These are phyloP conservation scores for Plantago major DNA, from an alignment of 257 asterid species.

Conservation along the genomic window DNA sequence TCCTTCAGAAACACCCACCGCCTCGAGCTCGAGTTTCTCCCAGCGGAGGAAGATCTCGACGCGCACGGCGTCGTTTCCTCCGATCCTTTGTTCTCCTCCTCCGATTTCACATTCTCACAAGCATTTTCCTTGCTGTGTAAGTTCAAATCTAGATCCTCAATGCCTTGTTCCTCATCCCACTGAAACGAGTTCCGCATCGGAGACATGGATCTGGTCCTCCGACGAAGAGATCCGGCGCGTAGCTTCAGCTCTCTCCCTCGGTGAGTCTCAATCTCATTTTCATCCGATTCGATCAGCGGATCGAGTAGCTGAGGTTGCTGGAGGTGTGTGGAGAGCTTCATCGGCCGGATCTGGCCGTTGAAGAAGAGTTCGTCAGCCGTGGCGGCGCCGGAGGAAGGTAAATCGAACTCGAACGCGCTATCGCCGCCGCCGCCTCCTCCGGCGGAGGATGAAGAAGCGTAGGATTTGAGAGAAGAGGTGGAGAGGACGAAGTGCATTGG, in stretches of 20 bases:
- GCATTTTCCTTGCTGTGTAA: no score
- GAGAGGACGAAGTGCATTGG: conserved; percentile 76
- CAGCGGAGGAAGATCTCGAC: conserved; percentile 77
- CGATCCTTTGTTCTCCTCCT: conserved; percentile 4
- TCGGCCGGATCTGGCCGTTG: conserved; percentile 75
- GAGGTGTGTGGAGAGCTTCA: background rate
- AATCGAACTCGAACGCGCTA: conserved; percentile 17
- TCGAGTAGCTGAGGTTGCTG: background rate
- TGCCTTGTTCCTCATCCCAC: no score
- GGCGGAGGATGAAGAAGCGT: conserved; percentile 25
- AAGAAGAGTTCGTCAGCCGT: conserved; percentile 84
- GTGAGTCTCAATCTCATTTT: background rate
- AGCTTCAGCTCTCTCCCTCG: background rate
- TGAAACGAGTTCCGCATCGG: conserved; percentile 45
- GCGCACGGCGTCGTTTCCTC: conserved; percentile 48
- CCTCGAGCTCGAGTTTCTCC: conserved; percentile 51
- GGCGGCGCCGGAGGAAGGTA: conserved; percentile 32
- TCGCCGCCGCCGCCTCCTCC: conserved; percentile 18
- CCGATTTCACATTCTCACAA: background rate
- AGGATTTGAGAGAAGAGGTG: conserved; percentile 18
- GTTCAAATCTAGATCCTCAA: no score
- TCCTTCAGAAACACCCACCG: conserved; percentile 82
- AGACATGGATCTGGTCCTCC: conserved; percentile 92
- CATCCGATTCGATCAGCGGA: background rate
- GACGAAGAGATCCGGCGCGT: conserved; percentile 23